Base-by-base conservation (phyloP, 163 green algal genomes). In the Coccomyxa subellipsoidea region DNA sequence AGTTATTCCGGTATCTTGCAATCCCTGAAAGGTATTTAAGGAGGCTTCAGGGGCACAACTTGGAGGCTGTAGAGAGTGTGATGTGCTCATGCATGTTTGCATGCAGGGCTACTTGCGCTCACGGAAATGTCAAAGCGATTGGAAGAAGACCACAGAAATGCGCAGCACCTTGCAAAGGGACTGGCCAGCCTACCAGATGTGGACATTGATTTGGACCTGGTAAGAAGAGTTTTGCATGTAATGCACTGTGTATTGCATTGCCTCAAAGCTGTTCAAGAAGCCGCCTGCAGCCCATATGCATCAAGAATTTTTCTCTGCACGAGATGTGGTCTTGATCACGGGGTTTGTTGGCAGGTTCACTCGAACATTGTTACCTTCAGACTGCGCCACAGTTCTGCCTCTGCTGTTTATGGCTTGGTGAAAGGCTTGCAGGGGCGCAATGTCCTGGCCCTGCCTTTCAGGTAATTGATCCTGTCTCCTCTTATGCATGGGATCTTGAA, bases 361-460 rank as follows among this genome's bases (percentile, higher is more conserved):
- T 84, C 84, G 59, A 92, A 92, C 86, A 90, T 90, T 32, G 80
- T 85, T 37, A 81, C 89, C 54, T 88, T 89, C 54, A 54, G 47
- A 9, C 38, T 87, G 29, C 35, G 5, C 31, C 39, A 21, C 37
- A 39, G 8, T 54, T 34, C 38, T 47, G 21, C 12, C 23, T 37
- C 36, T 23, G 18, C 37, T 36, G 69, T 72, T 1, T 27, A 70
- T 29, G 83, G 54, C 2, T 54, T 89, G 6, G 71, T 86, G 32
- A 71, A 80, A 25, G 76, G 38, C 27, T 81, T 92, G 1, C 72
- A 86, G 76, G 32, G 39, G 21, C 71, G 72, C 23, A 84, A 81
- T 21, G 72, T 92, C 27, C 84, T 88, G 3, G 73, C 84, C 35
- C 75, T 78, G 25, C 79, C 54, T 38, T 84, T 87, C 54, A 38